phyloP scores from a whole-genome alignment of 768 basidiomycete genomes.

The Collybiopsis luxurians region DNA sequence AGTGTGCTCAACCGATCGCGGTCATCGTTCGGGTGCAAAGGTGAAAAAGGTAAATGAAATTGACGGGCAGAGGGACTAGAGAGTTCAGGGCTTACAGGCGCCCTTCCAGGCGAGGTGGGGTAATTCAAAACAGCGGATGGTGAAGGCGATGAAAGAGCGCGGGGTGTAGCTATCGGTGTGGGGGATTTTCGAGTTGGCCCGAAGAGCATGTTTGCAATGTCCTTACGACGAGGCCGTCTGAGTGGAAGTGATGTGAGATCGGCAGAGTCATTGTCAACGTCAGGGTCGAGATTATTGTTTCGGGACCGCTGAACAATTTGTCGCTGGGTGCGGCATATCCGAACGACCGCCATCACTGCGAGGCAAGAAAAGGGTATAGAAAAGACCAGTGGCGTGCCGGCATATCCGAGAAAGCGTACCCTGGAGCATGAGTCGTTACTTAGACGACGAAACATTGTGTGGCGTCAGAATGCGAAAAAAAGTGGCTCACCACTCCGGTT shows the following conservation, averaged over 20 bases:
- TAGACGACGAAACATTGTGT: constrained; percentile 2
- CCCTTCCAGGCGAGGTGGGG: constrained; percentile 17
- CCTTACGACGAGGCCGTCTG: constrained; percentile 12
- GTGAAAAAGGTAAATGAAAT: constrained; percentile 19
- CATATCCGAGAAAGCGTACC: constrained; percentile 64
- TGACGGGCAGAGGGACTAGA: constrained; percentile 16
- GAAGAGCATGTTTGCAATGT: constrained; percentile 5
- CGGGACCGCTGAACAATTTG: constrained; percentile 4
- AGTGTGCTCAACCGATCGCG: constrained; percentile 6
- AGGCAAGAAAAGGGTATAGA: constrained; percentile 51
- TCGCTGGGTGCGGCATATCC: constrained; percentile 29
- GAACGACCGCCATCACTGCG: constrained; percentile 41
- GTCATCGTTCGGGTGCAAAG: constrained; percentile 10
- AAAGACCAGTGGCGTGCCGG: constrained; percentile 51
- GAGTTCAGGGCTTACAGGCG: constrained; percentile 18
- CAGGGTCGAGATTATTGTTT: not conserved
- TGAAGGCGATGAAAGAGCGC: constrained; percentile 10
- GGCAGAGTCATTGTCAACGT: not conserved
- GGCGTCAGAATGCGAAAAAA: not conserved
- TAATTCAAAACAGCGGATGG: constrained; percentile 2
- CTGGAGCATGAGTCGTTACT: constrained; percentile 27
- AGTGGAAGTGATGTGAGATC: constrained; percentile 14
- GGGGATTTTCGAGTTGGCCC: not conserved
- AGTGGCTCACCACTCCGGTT: constrained; percentile 61
- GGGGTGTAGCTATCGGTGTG: constrained; percentile 1